These are phyloP conservation scores for Cucurbita argyrosperma DNA, from an alignment of 306 rosid genomes.

Conservation along the genomic window DNA sequence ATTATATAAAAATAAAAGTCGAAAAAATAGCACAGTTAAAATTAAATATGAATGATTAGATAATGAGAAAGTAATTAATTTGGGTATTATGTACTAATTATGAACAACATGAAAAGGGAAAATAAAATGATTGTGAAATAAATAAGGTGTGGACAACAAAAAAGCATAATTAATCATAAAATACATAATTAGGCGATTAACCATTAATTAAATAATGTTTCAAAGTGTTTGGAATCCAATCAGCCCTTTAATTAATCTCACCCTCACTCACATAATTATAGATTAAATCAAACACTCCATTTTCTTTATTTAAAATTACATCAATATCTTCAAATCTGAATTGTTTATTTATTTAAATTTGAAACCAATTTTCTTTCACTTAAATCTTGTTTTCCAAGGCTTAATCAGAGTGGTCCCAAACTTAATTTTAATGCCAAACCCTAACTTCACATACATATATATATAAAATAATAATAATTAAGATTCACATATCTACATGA, in stretches of 20 bases:
- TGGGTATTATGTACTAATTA: no score
- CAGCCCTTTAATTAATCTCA: neutral
- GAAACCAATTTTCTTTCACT: neutral
- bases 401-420: constrained; percentile 2
- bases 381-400: neutral
- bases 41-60: no score
- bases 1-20: no score
- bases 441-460: neutral
- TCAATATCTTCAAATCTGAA: neutral
- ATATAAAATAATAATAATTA: neutral
- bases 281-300: neutral
- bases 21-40: no score
- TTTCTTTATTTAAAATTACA: neutral
- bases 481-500: neutral
- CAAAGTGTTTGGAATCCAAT: neutral
- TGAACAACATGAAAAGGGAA: no score
- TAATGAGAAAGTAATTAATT: no score
- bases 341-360: no score
- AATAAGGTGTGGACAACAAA: no score
- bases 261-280: neutral
- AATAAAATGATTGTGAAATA: no score
- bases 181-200: no score
- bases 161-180: no score
- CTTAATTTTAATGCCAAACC: neutral
- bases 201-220: no score